A percentile compares a stretch with the other conserved stretches of the same genome.
Conservation (phyloP, 352 stramenopile species). For the Globisporangium mamillatum region DNA sequence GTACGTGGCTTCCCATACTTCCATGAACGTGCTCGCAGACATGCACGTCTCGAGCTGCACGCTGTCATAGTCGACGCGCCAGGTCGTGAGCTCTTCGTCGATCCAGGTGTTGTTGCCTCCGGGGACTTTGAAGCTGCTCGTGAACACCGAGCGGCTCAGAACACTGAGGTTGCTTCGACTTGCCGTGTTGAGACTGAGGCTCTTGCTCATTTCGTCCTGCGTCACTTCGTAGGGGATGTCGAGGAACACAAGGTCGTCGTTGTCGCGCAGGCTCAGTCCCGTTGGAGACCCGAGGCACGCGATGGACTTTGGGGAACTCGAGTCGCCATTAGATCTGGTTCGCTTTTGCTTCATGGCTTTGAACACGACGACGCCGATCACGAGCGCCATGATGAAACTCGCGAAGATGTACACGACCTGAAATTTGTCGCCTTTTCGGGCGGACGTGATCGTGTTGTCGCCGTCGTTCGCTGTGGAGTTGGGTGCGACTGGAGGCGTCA, state of each 20-base stretch:
- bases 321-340: background rate
- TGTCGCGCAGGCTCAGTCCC: conserved; percentile 2
- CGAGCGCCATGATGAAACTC: conserved; percentile 35
- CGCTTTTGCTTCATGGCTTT: conserved; percentile 5
- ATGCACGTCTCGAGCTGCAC: conserved; percentile 26
- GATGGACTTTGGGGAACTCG: conserved; percentile 12
- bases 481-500: background rate
- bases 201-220: conserved; percentile 4
- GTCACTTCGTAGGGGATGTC: background rate
- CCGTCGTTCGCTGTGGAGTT: conserved; percentile 8
- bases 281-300: conserved; percentile 16
- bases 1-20: conserved; percentile 44
- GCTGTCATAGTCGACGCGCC: conserved; percentile 35
- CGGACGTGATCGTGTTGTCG: background rate
- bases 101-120: conserved; percentile 23
- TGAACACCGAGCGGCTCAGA: conserved; percentile 8
- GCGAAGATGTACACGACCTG: conserved; percentile 36
- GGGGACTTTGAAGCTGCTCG: conserved; percentile 9
- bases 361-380: conserved; percentile 25
- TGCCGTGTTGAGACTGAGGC: background rate
- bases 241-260: conserved; percentile 8
- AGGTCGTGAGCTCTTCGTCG: conserved; percentile 37
- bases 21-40: conserved; percentile 28
- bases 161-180: conserved; percentile 1
- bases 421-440: conserved; percentile 4